phyloP scores from a whole-genome alignment of 257 asterid genomes.

The Lantana camara region DNA sequence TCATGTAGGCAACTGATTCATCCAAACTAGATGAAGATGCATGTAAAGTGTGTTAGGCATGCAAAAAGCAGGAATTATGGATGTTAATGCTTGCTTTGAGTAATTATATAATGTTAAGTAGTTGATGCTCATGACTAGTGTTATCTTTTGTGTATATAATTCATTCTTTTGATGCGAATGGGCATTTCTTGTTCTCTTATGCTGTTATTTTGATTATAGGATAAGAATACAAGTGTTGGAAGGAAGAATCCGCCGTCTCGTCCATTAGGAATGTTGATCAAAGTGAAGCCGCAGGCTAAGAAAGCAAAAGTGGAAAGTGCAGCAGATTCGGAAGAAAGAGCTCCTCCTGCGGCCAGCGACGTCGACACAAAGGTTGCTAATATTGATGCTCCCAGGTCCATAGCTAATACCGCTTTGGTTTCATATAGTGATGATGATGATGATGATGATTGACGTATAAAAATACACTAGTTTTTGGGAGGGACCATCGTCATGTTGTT shows the following conservation, averaged over 20 bases:
- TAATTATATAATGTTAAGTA: background rate
- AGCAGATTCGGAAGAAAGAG: slow-evolving; percentile 30
- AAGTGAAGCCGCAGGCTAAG: slow-evolving; percentile 81
- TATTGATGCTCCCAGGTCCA: slow-evolving; percentile 24
- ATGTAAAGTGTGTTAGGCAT: slow-evolving; percentile 11
- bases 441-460: background rate
- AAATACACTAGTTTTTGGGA: background rate
- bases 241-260: slow-evolving; percentile 54
- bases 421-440: slow-evolving; percentile 79
- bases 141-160: too few relatives aligned
- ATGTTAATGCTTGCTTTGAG: background rate
- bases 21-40: slow-evolving; percentile 3
- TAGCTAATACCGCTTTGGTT: slow-evolving; percentile 53
- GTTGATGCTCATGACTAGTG: too few relatives aligned
- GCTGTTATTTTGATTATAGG: slow-evolving; percentile 36
- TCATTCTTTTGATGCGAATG: too few relatives aligned
- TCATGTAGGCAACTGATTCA: background rate
- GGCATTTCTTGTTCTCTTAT: background rate
- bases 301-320: slow-evolving; percentile 54
- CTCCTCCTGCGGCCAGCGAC: slow-evolving; percentile 13
- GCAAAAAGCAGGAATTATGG: background rate
- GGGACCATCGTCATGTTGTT: background rate
- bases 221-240: slow-evolving; percentile 36
- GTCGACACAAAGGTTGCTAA: slow-evolving; percentile 18
- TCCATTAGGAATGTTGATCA: slow-evolving; percentile 58